Conservation (phyloP, 2,329 filamentous ascomycete genomes). For the Rhinocladiella similis region DNA sequence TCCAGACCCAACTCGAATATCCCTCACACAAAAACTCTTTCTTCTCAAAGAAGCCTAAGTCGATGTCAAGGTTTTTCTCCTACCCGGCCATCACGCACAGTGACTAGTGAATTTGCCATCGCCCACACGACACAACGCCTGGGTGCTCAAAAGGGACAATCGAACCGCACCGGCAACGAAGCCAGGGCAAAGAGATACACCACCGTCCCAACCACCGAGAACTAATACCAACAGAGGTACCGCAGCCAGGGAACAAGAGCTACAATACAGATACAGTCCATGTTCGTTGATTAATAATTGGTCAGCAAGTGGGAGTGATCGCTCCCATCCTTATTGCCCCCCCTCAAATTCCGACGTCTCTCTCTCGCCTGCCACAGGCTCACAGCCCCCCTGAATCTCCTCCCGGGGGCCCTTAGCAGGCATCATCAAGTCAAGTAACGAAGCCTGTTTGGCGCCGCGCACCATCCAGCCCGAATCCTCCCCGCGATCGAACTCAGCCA, state of each 20-base stretch:
- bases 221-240: neutral
- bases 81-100: too few relatives aligned
- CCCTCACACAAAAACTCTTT: too few relatives aligned
- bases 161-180: too few relatives aligned
- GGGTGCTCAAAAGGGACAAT: too few relatives aligned
- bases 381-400: neutral
- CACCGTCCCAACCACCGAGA: too few relatives aligned
- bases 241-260: neutral
- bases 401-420: neutral
- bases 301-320: neutral
- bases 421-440: neutral
- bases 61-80: too few relatives aligned
- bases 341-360: neutral
- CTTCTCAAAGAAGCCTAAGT: too few relatives aligned
- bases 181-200: too few relatives aligned
- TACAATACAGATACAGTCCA: too few relatives aligned
- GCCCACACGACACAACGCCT: too few relatives aligned
- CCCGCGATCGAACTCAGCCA: neutral
- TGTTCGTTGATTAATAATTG: conserved; percentile 1
- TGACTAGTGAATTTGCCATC: too few relatives aligned
- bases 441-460: neutral
- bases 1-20: too few relatives aligned
- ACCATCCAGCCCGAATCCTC: neutral
- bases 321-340: neutral
- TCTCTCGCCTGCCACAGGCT: neutral